Conservation (phyloP, 345 rosid genomes). For the Kernera saxatilis region DNA sequence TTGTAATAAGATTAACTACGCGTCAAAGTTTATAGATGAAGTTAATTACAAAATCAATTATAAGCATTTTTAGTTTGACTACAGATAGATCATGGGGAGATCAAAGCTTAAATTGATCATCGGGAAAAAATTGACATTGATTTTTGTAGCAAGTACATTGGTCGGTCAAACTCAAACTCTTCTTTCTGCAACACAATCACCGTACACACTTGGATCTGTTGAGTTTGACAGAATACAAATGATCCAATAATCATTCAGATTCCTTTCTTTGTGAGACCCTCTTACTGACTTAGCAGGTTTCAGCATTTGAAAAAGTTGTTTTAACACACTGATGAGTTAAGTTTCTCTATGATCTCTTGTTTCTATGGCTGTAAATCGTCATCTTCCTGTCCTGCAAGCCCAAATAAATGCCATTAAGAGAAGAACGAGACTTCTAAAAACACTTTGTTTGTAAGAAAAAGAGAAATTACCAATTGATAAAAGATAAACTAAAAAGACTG, state of each 20-base stretch:
- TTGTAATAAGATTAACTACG: not conserved
- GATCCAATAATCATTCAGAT: constrained; percentile 16
- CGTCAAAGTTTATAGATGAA: not conserved
- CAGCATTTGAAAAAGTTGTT: not conserved
- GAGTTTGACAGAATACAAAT: constrained; percentile 16
- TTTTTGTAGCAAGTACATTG: constrained; percentile 13
- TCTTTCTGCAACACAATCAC: constrained; percentile 16
- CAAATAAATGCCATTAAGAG: not conserved
- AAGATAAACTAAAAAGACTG: constrained; percentile 10
- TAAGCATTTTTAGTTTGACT: not conserved
- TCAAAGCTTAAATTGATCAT: not conserved
- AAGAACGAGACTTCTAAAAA: not conserved
- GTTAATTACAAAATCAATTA: not conserved
- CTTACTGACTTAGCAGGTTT: not conserved
- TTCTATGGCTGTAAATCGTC: not conserved
- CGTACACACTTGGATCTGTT: constrained; percentile 18
- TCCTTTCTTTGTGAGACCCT: not conserved
- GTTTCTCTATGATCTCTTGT: not conserved
- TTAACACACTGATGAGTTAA: not conserved
- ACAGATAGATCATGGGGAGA: not conserved
- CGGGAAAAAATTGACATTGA: not conserved
- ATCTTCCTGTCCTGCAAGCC: not conserved
- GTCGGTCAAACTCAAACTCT: constrained; percentile 31
- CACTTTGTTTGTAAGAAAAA: not conserved
- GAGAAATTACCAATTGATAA: not conserved